phyloP scores from a whole-genome alignment of 805 yeast species.

The Komagataella kurtzmanii region DNA sequence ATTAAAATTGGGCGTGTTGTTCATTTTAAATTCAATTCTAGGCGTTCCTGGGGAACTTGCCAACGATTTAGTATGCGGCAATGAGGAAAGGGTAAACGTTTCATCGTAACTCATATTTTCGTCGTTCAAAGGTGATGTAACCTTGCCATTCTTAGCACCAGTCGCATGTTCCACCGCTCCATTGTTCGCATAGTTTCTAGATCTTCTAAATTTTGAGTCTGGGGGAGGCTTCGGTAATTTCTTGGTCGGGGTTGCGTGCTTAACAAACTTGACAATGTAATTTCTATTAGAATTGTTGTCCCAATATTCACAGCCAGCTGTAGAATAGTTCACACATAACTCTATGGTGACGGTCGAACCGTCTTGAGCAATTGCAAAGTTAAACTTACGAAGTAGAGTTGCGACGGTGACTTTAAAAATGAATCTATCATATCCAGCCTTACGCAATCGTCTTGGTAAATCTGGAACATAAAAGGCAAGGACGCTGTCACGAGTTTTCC shows the following conservation, averaged over 20 bases:
- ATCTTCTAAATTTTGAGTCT: background rate
- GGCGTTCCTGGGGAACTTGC: background rate
- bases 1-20: background rate
- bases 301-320: slow-evolving; percentile 49
- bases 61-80: background rate
- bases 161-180: background rate
- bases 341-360: slow-evolving; percentile 4
- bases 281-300: slow-evolving; percentile 57
- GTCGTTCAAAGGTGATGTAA: background rate
- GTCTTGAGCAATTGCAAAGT: background rate
- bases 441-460: slow-evolving; percentile 31
- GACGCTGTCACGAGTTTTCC: slow-evolving; percentile 66
- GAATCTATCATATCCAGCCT: slow-evolving; percentile 55
- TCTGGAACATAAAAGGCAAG: slow-evolving; percentile 50
- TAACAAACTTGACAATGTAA: slow-evolving; percentile 28
- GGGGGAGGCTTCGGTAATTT: background rate
- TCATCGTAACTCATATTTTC: background rate
- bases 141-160: background rate
- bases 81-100: background rate
- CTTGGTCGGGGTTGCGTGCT: background rate
- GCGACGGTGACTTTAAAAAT: slow-evolving; percentile 46
- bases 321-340: slow-evolving; percentile 45
- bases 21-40: background rate
- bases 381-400: slow-evolving; percentile 15
- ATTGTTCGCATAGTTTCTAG: background rate